Evolutionary conservation across 2,329 filamentous ascomycete species (phyloP).

Genomic region (Paradendryphiella salina): DNA sequence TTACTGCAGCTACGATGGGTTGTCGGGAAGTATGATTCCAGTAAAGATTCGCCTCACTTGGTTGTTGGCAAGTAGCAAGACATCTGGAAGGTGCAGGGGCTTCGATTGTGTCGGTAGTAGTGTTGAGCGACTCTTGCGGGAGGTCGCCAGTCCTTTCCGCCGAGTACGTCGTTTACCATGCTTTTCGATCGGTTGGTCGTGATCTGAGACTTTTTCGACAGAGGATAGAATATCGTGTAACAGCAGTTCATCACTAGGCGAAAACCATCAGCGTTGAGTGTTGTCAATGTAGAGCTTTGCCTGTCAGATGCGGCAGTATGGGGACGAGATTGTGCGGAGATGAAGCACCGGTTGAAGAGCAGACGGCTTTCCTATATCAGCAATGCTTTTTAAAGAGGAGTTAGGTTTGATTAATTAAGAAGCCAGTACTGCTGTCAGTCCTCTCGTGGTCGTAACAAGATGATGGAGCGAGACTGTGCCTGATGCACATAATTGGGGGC

Average conservation of each 20-base stretch:
- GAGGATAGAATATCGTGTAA: background rate
- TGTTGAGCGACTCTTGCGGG: constrained; percentile 3
- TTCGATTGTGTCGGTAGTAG: background rate
- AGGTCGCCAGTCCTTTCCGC: background rate
- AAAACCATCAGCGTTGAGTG: background rate
- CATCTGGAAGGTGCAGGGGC: constrained; percentile 9
- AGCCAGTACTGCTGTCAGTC: no score
- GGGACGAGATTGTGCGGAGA: background rate
- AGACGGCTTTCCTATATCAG: background rate
- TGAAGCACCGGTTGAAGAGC: background rate
- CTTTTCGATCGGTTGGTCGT: background rate
- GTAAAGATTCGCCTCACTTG: constrained; percentile 9
- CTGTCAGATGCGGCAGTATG: constrained; percentile 5
- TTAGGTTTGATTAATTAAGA: background rate
- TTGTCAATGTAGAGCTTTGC: constrained; percentile 6
- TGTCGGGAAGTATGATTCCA: constrained; percentile 6
- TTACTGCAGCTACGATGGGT: constrained; percentile 2
- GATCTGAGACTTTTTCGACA: background rate
- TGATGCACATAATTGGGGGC: background rate
- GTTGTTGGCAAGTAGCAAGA: background rate
- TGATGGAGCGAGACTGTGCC: background rate
- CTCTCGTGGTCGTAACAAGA: background rate
- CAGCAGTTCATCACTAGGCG: background rate
- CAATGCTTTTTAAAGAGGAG: background rate
- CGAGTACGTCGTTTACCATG: background rate